A percentile compares a stretch with the other conserved stretches of the same genome.
Conservation (phyloP, 2,329 filamentous ascomycete genomes). For the Erysiphe pulchra region DNA sequence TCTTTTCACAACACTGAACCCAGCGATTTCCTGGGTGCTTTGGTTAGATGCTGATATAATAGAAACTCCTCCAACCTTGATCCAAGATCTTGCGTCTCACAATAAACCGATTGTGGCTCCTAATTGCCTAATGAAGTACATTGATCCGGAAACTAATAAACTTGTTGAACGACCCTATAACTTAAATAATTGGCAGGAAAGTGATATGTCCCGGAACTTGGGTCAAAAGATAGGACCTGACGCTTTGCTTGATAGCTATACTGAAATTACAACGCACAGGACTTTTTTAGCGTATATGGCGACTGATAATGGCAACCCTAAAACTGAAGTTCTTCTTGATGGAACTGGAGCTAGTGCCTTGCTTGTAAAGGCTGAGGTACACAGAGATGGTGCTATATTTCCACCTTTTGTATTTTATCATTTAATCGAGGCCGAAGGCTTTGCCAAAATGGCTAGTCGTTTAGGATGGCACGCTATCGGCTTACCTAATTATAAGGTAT, state of each 20-base stretch:
- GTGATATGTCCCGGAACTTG: constrained; percentile 48
- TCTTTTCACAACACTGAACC: constrained; percentile 81
- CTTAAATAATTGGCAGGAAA: constrained; percentile 95
- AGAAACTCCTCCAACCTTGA: constrained; percentile 61
- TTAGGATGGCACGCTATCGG: constrained; percentile 68
- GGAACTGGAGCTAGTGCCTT: constrained; percentile 84
- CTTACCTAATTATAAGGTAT: constrained; percentile 90
- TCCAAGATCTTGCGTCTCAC: constrained; percentile 73
- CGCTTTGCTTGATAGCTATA: constrained; percentile 80
- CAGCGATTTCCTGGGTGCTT: constrained; percentile 79
- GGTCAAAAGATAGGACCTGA: constrained; percentile 63
- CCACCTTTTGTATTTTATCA: constrained; percentile 91
- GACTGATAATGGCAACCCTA: constrained; percentile 27
- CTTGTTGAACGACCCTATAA: constrained; percentile 70
- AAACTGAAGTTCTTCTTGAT: constrained; percentile 50
- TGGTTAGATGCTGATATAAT: constrained; percentile 89
- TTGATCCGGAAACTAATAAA: constrained; percentile 39
- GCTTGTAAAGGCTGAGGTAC: constrained; percentile 87
- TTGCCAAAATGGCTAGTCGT: constrained; percentile 85
- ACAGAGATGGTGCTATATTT: constrained; percentile 96
- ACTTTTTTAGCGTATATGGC: constrained; percentile 72
- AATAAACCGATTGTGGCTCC: constrained; percentile 77
- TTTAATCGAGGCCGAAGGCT: constrained; percentile 91
- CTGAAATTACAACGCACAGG: constrained; percentile 77
- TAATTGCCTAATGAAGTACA: constrained; percentile 82